Percentiles rank a stretch among this genome's conserved stretches.
Evolutionary conservation across 176 grass and related monocot species (phyloP).

Genomic region (Paspalum notatum): DNA sequence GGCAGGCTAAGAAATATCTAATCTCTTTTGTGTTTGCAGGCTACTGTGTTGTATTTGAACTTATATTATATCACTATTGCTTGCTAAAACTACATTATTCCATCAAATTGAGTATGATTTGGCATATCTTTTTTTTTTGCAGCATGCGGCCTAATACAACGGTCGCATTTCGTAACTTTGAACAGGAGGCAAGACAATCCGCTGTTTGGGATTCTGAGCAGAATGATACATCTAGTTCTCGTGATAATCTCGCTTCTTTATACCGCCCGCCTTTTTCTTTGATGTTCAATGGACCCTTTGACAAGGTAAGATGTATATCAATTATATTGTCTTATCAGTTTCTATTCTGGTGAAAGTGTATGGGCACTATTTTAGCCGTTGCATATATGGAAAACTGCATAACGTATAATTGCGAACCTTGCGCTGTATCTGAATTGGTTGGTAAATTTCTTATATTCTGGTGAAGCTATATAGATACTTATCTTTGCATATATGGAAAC

Average conservation of each 20-base stretch:
- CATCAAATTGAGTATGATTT: background rate
- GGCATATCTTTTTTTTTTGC: slow-evolving; percentile 26
- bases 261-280: slow-evolving; percentile 88
- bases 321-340: background rate
- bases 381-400: background rate
- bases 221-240: slow-evolving; percentile 59
- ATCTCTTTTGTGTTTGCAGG: background rate
- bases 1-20: no score
- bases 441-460: background rate
- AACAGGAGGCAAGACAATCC: slow-evolving; percentile 82
- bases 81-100: background rate
- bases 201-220: slow-evolving; percentile 84
- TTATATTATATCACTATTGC: background rate
- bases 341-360: background rate
- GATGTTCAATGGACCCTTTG: slow-evolving; percentile 94
- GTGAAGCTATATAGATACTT: slow-evolving; percentile 3
- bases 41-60: background rate
- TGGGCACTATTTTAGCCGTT: slow-evolving; percentile 18
- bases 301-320: slow-evolving; percentile 61
- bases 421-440: slow-evolving; percentile 6
- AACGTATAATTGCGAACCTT: background rate
- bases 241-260: slow-evolving; percentile 80
- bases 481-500: slow-evolving; percentile 16
- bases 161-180: slow-evolving; percentile 83
- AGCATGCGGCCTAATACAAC: slow-evolving; percentile 62